phyloP scores from a whole-genome alignment of 257 asterid species.

The Penstemon newberryi region DNA sequence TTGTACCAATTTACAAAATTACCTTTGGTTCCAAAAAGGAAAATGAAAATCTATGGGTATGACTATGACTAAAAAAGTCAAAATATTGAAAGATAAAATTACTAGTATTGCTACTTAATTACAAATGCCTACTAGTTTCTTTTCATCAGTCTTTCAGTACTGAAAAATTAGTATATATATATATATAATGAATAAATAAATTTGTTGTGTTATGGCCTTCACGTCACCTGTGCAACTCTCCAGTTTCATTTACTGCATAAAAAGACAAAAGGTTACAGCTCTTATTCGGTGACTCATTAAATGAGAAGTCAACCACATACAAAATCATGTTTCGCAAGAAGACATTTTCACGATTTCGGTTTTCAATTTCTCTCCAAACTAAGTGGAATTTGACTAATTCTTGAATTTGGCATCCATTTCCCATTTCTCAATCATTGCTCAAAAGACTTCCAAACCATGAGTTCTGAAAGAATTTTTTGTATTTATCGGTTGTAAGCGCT shows the following conservation, averaged over 20 bases:
- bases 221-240: constrained; percentile 31
- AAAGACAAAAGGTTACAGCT: constrained; percentile 28
- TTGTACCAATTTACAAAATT: too few relatives aligned
- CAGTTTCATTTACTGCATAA: constrained; percentile 23
- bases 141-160: not conserved
- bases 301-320: constrained; percentile 33
- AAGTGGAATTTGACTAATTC: constrained; percentile 25
- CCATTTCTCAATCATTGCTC: constrained; percentile 9
- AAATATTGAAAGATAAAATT: not conserved
- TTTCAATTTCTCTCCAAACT: constrained; percentile 20
- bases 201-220: constrained; percentile 27
- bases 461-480: constrained; percentile 4
- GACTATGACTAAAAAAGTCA: not conserved
- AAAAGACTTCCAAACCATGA: constrained; percentile 11
- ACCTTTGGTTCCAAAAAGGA: too few relatives aligned
- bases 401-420: constrained; percentile 15
- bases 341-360: constrained; percentile 25
- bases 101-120: not conserved
- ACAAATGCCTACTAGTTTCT: not conserved
- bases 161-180: too few relatives aligned
- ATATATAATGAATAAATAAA: not conserved
- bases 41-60: too few relatives aligned
- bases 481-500: not conserved
- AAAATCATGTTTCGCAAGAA: constrained; percentile 21
- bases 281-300: not conserved